phyloP scores from a whole-genome alignment of 2,329 filamentous ascomycete genomes.

The Aspergillus ustus region DNA sequence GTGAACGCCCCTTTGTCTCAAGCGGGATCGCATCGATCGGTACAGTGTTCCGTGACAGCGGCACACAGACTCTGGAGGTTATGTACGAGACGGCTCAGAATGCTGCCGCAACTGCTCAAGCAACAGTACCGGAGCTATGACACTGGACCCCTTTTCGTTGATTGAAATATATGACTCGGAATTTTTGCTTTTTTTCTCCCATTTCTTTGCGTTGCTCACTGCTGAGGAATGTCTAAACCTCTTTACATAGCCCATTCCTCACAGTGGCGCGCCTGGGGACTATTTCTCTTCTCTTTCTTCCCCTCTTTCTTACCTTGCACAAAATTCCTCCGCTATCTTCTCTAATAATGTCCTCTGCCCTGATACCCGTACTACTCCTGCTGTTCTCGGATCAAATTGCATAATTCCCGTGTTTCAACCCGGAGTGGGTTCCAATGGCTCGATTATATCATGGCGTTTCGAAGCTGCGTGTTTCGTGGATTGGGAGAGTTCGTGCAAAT shows the following conservation, averaged over 20 bases:
- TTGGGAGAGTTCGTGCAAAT: conserved; percentile 22
- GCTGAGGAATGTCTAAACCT: neutral
- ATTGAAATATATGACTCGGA: neutral
- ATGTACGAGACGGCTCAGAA: conserved; percentile 54
- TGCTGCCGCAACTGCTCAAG: conserved; percentile 43
- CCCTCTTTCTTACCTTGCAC: neutral
- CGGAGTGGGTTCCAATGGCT: conserved; percentile 1
- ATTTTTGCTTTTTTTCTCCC: neutral
- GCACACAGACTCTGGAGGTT: conserved; percentile 47
- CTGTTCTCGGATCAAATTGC: conserved; percentile 7
- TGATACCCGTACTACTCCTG: conserved; percentile 5
- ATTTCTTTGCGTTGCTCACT: neutral
- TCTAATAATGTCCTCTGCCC: conserved; percentile 3
- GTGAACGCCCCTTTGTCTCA: conserved; percentile 61
- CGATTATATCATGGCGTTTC: conserved; percentile 13
- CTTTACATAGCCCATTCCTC: neutral
- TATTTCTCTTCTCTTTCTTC: neutral
- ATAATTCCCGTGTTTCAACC: conserved; percentile 11
- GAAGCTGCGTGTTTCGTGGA: conserved; percentile 18
- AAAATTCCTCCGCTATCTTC: conserved; percentile 4
- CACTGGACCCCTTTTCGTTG: neutral
- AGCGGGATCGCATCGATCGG: conserved; percentile 37
- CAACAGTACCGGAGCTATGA: conserved; percentile 40
- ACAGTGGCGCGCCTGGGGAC: conserved; percentile 1
- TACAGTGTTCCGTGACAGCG: conserved; percentile 37